A percentile compares a stretch with the other conserved stretches of the same genome.
phyloP scores from a whole-genome alignment of 2,329 filamentous ascomycete genomes.

The Penicillium sp. region DNA sequence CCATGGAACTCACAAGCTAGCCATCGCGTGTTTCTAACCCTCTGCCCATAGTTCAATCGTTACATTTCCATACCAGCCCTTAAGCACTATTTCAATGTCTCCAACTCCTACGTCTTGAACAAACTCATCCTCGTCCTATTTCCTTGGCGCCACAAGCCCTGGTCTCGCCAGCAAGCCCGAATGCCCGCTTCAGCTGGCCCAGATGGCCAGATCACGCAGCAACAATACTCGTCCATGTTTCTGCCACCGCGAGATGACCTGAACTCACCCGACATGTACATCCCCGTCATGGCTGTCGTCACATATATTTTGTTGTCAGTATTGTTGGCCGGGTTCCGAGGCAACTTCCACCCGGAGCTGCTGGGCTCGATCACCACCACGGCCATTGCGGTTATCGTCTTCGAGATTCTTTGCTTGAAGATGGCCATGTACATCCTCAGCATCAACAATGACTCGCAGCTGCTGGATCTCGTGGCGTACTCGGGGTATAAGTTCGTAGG shows the following conservation, averaged over 20 bases:
- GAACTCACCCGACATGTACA: constrained; percentile 99
- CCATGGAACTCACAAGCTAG: not conserved
- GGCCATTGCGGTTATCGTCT: constrained; percentile 75
- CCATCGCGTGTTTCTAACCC: not conserved
- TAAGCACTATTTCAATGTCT: constrained; percentile 99
- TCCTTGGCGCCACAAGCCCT: constrained; percentile 96
- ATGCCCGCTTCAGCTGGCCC: constrained; percentile 43
- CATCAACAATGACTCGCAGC: constrained; percentile 91
- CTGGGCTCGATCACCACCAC: constrained; percentile 85
- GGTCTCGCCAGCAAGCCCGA: constrained; percentile 81
- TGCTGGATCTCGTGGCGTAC: constrained; percentile 92
- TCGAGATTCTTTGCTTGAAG: constrained; percentile 90
- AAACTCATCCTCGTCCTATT: constrained; percentile 94
- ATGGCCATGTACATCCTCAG: constrained; percentile 89
- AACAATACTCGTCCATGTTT: constrained; percentile 60
- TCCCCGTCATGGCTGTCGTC: constrained; percentile 94
- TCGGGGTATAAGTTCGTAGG: constrained; percentile 98
- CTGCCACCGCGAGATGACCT: constrained; percentile 91
- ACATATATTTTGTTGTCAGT: constrained; percentile 96
- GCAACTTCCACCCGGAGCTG: constrained; percentile 90
- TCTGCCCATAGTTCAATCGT: constrained; percentile 60
- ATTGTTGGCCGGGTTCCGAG: constrained; percentile 82
- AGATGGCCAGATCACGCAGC: constrained; percentile 64
- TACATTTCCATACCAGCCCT: constrained; percentile 91
- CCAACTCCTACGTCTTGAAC: constrained; percentile 91